Evolutionary conservation across 73 alveolate species (phyloP).

Genomic region (Paramecium octaurelia): DNA sequence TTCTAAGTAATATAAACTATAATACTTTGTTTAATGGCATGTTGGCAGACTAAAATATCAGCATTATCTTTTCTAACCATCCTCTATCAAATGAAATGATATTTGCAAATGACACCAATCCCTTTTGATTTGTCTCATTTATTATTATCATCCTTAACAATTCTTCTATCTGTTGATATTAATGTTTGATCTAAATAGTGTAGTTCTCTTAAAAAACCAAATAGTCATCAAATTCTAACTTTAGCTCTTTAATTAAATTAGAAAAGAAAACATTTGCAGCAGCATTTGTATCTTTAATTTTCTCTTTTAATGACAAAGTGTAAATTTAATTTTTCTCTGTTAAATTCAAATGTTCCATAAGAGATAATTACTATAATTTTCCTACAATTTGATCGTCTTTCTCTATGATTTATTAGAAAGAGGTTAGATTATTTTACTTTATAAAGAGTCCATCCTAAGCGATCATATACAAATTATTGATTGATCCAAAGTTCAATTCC

Average conservation of each 20-base stretch:
- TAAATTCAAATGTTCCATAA: background rate
- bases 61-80: background rate
- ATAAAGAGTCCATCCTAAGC: constrained; percentile 27
- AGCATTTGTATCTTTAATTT: background rate
- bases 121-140: background rate
- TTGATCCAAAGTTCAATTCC: background rate
- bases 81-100: background rate
- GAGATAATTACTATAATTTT: background rate
- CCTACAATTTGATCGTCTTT: background rate
- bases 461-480: background rate
- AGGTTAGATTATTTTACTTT: background rate
- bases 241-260: background rate
- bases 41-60: background rate
- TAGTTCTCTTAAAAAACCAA: background rate
- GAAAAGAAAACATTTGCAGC: background rate
- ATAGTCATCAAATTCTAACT: background rate
- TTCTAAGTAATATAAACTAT: background rate
- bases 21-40: background rate
- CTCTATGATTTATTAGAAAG: background rate
- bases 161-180: background rate
- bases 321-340: background rate
- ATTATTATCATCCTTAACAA: background rate
- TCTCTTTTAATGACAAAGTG: background rate
- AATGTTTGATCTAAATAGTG: background rate
- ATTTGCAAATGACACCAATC: background rate